Evolutionary conservation across 257 asterid species (phyloP).

Genomic region (Solanum tarijense): DNA sequence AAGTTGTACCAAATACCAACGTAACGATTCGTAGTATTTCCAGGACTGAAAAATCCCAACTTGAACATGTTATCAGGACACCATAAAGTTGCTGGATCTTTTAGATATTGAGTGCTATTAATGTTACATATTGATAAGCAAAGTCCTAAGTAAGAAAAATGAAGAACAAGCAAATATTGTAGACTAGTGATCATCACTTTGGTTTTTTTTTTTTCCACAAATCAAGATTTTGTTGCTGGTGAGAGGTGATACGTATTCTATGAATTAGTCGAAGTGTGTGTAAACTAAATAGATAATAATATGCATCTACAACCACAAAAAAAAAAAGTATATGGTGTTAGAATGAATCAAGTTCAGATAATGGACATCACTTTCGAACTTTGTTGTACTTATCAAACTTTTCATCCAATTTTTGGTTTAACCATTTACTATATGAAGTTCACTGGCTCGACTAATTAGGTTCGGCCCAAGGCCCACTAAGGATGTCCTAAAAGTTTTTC

Average conservation of each 20-base stretch:
- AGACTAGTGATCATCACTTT: not conserved
- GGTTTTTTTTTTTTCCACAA: not conserved
- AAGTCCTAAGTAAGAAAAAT: not conserved
- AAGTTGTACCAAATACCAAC: conserved; percentile 19
- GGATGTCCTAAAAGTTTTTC: not conserved
- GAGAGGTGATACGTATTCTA: not conserved
- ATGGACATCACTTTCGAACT: not conserved
- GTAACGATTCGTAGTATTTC: conserved; percentile 23
- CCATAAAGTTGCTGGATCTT: conserved; percentile 14
- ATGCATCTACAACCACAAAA: not conserved
- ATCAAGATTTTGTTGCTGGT: not conserved
- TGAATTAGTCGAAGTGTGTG: not conserved
- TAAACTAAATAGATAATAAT: not conserved
- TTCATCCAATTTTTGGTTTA: not conserved
- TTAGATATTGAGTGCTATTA: not conserved
- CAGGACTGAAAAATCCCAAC: conserved; percentile 34
- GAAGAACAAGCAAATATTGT: not conserved
- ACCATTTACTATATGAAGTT: not conserved
- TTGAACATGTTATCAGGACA: conserved; percentile 9
- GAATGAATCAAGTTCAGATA: not conserved
- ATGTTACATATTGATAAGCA: conserved; percentile 22
- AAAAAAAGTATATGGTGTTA: not conserved
- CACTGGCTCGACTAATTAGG: not conserved
- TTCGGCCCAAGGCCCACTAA: not conserved
- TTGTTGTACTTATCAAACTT: not conserved